A percentile compares a stretch with the other conserved stretches of the same genome.
Evolutionary conservation across 768 basidiomycete genomes (phyloP).

Genomic region (Ephemerocybe angulata): DNA sequence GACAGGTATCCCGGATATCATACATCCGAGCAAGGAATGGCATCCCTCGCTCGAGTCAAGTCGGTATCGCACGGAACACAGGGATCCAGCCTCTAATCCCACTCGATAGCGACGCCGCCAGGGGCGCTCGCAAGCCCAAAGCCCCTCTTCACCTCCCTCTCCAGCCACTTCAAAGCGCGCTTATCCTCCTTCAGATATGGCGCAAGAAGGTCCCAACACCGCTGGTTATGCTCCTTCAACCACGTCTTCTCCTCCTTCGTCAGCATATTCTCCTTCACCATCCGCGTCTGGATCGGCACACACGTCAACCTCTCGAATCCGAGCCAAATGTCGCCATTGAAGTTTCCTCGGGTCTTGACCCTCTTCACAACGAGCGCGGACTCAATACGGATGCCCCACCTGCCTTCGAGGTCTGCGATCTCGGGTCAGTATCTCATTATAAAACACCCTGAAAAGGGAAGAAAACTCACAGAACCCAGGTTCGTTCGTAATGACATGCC

Average conservation of each 20-base stretch:
- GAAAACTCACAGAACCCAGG: constrained; percentile 79
- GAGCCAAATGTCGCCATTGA: constrained; percentile 76
- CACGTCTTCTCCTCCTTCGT: constrained; percentile 83
- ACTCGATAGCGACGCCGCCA: constrained; percentile 74
- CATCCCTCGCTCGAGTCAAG: too few species aligned
- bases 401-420: constrained; percentile 60
- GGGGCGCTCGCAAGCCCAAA: constrained; percentile 70
- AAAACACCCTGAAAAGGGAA: neutral
- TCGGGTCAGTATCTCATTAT: neutral
- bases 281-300: constrained; percentile 88
- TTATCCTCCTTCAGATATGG: constrained; percentile 65
- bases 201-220: constrained; percentile 45
- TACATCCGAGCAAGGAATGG: too few species aligned
- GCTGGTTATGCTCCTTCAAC: constrained; percentile 87
- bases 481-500: constrained; percentile 91
- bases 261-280: constrained; percentile 83
- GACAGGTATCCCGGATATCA: too few species aligned
- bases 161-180: constrained; percentile 77
- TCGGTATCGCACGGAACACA: too few species aligned
- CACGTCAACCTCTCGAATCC: constrained; percentile 90
- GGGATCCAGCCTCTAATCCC: too few species aligned
- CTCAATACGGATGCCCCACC: constrained; percentile 92
- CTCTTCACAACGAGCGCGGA: constrained; percentile 74
- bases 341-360: constrained; percentile 69
- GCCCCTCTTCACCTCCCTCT: constrained; percentile 68